Evolutionary conservation across 1,284 basidiomycete genomes (phyloP), one percentile per base, ranked within the genome.

Genomic region (Ustilago bromivora): DNA sequence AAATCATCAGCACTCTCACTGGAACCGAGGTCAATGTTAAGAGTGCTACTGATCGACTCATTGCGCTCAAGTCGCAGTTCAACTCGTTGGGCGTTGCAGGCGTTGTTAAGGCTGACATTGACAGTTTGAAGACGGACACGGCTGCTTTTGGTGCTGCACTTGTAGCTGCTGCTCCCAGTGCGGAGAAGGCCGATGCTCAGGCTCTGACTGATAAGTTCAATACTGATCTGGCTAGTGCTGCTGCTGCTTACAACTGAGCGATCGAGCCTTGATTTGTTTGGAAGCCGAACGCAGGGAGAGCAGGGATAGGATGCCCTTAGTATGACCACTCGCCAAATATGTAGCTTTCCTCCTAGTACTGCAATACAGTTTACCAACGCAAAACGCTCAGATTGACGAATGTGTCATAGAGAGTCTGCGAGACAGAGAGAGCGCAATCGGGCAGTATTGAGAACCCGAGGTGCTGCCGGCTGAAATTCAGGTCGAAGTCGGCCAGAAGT

Each of bases 11-110:
- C 41, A 64, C 53, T 3, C 61, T 70, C 36, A 57, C 61, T 12
- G 54, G 54, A 1, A 70, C 67, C 40, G 61, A 70, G 54, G 46
- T 60, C 38, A 70, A 70, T 36, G 61, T 70, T 23, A 63, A 63
- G 53, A 34, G 13, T 2, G 67, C 58, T 4, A 64, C 61, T 4
- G 47, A 60, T 38, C 17, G 57, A 3, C 53, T 70, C 7, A 34
- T 64, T 47, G 57, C 28, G 6, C 61, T 64, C 61, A 70, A 70
- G 67, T 35, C 53, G 17, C 43, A 70, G 46, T 70, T 70, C 28
- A 53, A 57, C 23, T 32, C 15, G 2, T 31, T 70, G 1, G 67
- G 67, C n/a, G 61, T 70, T 4, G 23, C 53, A 15, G 47, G 47
- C 3, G 34, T 47, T 10, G 67, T 61, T 0, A 57, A 70, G 53